Evolutionary conservation across 2,329 filamentous ascomycete genomes (phyloP), one percentile per base, ranked within the genome.

Genomic region (Cercospora beticola): DNA sequence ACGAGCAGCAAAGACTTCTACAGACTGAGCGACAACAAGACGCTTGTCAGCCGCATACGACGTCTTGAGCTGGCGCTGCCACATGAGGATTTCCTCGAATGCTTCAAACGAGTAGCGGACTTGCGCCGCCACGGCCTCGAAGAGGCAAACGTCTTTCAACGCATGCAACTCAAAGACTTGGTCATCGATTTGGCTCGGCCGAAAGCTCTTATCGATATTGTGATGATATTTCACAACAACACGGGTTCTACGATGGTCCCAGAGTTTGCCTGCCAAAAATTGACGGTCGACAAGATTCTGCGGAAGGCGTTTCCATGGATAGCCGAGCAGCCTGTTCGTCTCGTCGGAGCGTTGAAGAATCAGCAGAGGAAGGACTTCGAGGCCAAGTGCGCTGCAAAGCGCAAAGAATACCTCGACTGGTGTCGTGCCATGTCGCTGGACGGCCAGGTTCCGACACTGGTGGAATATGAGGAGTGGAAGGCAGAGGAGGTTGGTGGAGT

Each of bases 301-400:
- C 65, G 69, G 3, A 67, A 65, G 7, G 74, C 75, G 4, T 72
- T 67, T 63, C 72, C 68, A 0, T 76, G 62, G 30, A 60, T 78
- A 9, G 65, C 67, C 26, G 70, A 74, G 18, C 74, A 76, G 54
- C 71, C 74, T 3, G 67, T 78, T 4, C 61, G 28, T 21, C 18
- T 78, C 31, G 68, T 43, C 3, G 77, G 77, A 3, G 75, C 66
- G 57, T 56, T 76, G 31, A 76, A 75, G 57, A 62, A 58, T 4
- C 43, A 54, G 43, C 74, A 76, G 65, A 76, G 74, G 67, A 43
- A 31, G 9, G n/a, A 28, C 0, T 76, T 76, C 60, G 70, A 75
- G 59, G 62, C 43, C 14, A 62, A 49, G 23, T 70, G 67, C 58
- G n/a, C 57, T 4, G 66, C 18, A 7, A 68, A 43, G 58, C 61